Percentiles rank a stretch among this genome's conserved stretches.
Conservation (phyloP, 768 basidiomycete genomes). For the Panus rudis region DNA sequence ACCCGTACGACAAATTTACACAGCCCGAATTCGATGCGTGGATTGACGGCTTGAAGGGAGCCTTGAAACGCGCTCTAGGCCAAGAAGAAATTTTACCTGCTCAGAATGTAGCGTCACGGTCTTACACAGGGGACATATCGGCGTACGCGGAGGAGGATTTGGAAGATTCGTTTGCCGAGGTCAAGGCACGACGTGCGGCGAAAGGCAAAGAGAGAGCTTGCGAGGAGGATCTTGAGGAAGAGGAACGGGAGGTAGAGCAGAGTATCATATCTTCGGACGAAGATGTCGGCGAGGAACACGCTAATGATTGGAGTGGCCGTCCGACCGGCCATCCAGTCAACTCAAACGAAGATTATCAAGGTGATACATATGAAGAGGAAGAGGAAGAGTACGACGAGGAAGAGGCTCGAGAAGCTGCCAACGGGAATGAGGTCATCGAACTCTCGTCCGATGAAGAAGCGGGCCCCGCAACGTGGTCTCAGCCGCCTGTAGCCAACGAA, state of each 20-base stretch:
- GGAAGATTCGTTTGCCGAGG: conserved; percentile 52
- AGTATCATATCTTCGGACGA: conserved; percentile 14
- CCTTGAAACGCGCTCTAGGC: conserved; percentile 52
- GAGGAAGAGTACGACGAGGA: conserved; percentile 22
- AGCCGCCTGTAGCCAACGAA: conserved; percentile 43
- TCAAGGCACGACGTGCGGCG: conserved; percentile 44
- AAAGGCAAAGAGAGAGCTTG: conserved; percentile 64
- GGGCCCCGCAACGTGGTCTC: no score
- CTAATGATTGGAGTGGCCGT: not conserved
- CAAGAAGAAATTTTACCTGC: conserved; percentile 25
- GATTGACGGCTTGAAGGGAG: conserved; percentile 56
- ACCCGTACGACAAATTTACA: conserved; percentile 70
- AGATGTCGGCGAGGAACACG: conserved; percentile 4
- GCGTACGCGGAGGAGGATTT: conserved; percentile 26
- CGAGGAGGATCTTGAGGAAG: conserved; percentile 46
- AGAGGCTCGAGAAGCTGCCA: conserved; percentile 21
- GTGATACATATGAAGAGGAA: conserved; percentile 22
- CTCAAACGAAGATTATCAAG: not conserved
- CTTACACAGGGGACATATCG: conserved; percentile 17
- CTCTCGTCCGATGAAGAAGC: no score
- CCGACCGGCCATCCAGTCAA: not conserved
- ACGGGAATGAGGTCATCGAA: no score
- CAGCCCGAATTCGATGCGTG: conserved; percentile 63
- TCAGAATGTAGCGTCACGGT: conserved; percentile 14
- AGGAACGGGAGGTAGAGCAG: conserved; percentile 18